phyloP scores from a whole-genome alignment of 495 filamentous ascomycete genomes.

The Bacidia gigantensis region DNA sequence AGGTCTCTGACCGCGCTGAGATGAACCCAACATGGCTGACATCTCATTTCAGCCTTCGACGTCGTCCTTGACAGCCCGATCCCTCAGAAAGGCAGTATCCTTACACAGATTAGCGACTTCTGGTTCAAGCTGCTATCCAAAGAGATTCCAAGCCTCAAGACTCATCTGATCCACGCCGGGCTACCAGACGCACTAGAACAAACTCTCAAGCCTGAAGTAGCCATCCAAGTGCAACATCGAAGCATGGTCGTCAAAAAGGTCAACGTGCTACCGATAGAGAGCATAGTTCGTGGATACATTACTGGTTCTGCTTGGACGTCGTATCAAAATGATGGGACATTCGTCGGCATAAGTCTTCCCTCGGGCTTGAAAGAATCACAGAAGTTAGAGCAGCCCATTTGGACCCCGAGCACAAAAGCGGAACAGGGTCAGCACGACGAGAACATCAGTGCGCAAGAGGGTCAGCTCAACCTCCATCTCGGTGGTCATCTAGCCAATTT shows the following conservation, averaged over 20 bases:
- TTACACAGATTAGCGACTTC: slow-evolving; percentile 69
- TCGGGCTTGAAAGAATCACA: slow-evolving; percentile 58
- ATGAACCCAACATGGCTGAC: slow-evolving; percentile 3
- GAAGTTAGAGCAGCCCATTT: slow-evolving; percentile 57
- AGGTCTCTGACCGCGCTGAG: neutral
- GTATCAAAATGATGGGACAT: slow-evolving; percentile 58
- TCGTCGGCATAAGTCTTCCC: slow-evolving; percentile 61
- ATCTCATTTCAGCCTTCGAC: slow-evolving; percentile 2
- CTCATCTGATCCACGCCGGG: slow-evolving; percentile 60
- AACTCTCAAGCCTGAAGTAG: slow-evolving; percentile 34
- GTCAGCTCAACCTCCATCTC: slow-evolving; percentile 1
- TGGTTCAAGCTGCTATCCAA: slow-evolving; percentile 69
- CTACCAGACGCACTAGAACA: slow-evolving; percentile 43
- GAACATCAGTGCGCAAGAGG: slow-evolving; percentile 69
- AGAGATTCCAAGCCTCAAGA: slow-evolving; percentile 51
- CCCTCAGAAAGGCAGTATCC: slow-evolving; percentile 67
- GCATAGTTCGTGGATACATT: slow-evolving; percentile 85
- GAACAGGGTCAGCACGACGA: slow-evolving; percentile 72
- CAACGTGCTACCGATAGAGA: slow-evolving; percentile 57
- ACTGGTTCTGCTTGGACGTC: slow-evolving; percentile 87
- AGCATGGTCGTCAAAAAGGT: slow-evolving; percentile 28
- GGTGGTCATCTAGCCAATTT: neutral
- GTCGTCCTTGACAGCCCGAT: slow-evolving; percentile 1
- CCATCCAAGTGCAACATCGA: slow-evolving; percentile 1
- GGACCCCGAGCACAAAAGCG: slow-evolving; percentile 87